phyloP scores from a whole-genome alignment of 257 asterid genomes.

The Ballota nigra region DNA sequence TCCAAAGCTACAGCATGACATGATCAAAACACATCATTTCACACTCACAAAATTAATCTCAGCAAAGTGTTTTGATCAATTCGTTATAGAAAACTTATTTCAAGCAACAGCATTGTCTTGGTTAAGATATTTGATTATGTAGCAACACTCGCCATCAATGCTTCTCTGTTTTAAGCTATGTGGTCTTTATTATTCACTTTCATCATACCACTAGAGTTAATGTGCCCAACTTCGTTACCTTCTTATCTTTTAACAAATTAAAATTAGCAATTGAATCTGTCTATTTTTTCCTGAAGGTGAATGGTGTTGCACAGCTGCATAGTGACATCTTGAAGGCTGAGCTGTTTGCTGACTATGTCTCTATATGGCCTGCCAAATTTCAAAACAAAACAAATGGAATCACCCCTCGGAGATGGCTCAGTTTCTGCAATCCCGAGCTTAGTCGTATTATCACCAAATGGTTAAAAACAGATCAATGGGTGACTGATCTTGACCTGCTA shows the following conservation, averaged over 20 bases:
- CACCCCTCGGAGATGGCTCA: conserved; percentile 99
- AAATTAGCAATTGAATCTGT: conserved; percentile 18
- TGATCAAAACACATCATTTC: not conserved
- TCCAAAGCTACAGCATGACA: conserved; percentile 1
- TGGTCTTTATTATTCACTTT: not conserved
- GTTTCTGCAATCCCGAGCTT: conserved; percentile 91
- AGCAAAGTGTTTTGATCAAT: not conserved
- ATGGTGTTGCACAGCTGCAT: conserved; percentile 97
- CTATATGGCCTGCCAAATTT: conserved; percentile 92
- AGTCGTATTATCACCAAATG: conserved; percentile 94
- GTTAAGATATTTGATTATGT: conserved; percentile 18
- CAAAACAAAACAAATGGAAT: conserved; percentile 98
- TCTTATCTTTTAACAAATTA: not conserved
- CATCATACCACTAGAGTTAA: not conserved
- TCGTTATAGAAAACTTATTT: not conserved
- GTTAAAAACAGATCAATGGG: conserved; percentile 96
- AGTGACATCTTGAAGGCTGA: conserved; percentile 89
- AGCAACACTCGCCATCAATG: not conserved
- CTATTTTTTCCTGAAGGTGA: conserved; percentile 58
- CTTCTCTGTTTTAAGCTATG: conserved; percentile 2
- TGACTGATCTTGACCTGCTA: conserved; percentile 79
- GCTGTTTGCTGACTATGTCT: conserved; percentile 87
- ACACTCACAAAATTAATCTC: not conserved
- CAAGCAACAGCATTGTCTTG: not conserved
- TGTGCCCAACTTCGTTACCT: not conserved